Base-by-base conservation (phyloP, 148 eudicot genomes). In the Chenopodium suecicum region DNA sequence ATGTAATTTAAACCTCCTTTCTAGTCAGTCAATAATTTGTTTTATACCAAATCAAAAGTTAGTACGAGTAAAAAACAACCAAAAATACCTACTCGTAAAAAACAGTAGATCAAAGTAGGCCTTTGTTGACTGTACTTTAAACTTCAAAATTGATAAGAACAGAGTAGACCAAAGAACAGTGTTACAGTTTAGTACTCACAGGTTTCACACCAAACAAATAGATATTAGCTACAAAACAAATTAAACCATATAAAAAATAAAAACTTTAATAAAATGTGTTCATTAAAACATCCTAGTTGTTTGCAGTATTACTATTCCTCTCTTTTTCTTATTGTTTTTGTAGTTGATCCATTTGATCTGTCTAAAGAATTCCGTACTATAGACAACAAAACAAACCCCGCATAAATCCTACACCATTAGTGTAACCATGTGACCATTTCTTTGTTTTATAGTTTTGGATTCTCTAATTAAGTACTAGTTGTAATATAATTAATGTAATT, bases 141-240 rank as follows among this genome's bases (percentile, higher is more conserved):
- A 6, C 7, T 58, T 32, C 64, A 73, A 1, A 2, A 63, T 47
- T 84, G 86, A 71, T 62, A 41, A 58, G 81, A 63, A 52, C 81
- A 76, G 78, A 76, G 81, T 73, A 50, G 86, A 84, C 86, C 83
- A 80, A 76, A 80, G 54, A 84, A 71, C 86, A 79, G 81, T 83
- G 46, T 23, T 56, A 72, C 72, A 70, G 77, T 74, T 60, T 25
- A 58, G 60, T 71, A 68, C 70, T 41, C 41, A 31, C 2, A 31
- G 32, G 32, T 31, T 31, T 31, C 32, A 71, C 2, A 23, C 52
- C 54, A 65, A 70, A 74, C 4, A 50, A 25, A 41, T 6, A 41
- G 50, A 9, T 23, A 73, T 47, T 75, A 78, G 73, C 65, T 63
- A 78, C 65, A 66, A 37, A 50, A 70, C 47, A 73, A 77, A 41